These are phyloP conservation scores for Pinus tabuliformis DNA, from an alignment of 75 land plant species.

Conservation along the genomic window DNA sequence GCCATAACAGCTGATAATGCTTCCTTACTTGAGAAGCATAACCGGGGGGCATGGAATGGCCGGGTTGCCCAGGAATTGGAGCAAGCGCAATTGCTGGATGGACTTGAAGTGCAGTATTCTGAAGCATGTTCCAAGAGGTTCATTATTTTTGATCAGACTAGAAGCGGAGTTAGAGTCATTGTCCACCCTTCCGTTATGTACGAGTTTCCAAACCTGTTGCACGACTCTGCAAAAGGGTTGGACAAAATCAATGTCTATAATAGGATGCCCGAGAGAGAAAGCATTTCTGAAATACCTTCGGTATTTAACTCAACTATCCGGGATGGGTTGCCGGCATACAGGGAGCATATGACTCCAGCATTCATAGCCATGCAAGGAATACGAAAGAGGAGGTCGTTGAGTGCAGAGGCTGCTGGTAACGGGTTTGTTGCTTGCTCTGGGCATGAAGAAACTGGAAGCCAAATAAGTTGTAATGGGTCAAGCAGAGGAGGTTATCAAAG, in stretches of 20 bases:
- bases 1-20: not conserved
- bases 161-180: conserved; percentile 43
- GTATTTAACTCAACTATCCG: conserved; percentile 1
- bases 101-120: conserved; percentile 39
- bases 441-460: not conserved
- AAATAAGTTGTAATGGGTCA: conserved; percentile 5
- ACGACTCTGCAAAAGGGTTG: not conserved
- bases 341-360: not conserved
- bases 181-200: conserved; percentile 39
- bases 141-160: conserved; percentile 64
- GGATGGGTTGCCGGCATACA: conserved; percentile 4
- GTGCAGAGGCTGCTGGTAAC: not conserved
- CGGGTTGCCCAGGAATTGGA: not conserved
- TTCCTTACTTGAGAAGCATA: not conserved
- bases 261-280: conserved; percentile 7
- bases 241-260: conserved; percentile 2
- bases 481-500: conserved; percentile 2
- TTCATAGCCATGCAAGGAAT: not conserved
- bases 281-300: conserved; percentile 2
- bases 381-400: not conserved
- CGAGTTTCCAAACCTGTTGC: conserved; percentile 10
- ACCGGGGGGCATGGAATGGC: not conserved
- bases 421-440: not conserved
- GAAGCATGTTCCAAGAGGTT: conserved; percentile 47
- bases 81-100: conserved; percentile 11